Evolutionary conservation across 2,329 filamentous ascomycete species (phyloP), one percentile per base, ranked within the genome.

Genomic region (Arthrobotrys pseudoclavata): DNA sequence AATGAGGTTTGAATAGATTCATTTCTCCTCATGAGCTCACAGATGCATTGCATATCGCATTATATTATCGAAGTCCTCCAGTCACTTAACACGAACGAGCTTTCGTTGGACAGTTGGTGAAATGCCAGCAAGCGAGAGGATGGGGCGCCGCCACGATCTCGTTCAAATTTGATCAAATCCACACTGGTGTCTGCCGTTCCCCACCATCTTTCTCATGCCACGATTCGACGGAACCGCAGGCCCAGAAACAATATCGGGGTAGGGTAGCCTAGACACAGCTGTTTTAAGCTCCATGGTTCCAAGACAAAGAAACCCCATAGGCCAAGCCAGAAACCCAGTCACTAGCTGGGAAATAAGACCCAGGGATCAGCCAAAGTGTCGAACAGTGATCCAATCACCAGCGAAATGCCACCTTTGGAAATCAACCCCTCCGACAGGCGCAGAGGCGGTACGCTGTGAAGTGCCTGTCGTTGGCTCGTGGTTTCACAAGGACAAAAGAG

Each of bases 391-490:
- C 74, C 74, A 77, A 77, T 77, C 66, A 77, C 60, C 29, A 63
- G 47, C 74, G 67, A 77, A 67, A 77, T 77, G 66, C 74, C 74
- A 67, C 29, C 67, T 77, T 77, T 61, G 74, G 67, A 52, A 70
- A 48, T 53, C 9, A 18, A 47, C 61, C 61, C 47, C 34, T 37
- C 72, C 48, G 34, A 57, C 60, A 60, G 60, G 26, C 52, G 67
- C 45, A 67, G 40, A 47, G 10, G 50, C 26, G 37, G 48, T 48
- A 26, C 18, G 52, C 61, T 77, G 66, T 50, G 66, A 64, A 66
- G 60, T 67, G 60, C 24, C 37, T 70, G 26, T 70, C 20, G 66
- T 70, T 68, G 57, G 71, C 62, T 62, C 47, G 42, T 71, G 50
- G 74, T 77, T 77, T 77, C 74, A 77, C 61, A 68, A 55, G 31